These are phyloP conservation scores for Schizosaccharomyces versatilis DNA, from an alignment of 1,139 yeast genomes.

Conservation along the genomic window DNA sequence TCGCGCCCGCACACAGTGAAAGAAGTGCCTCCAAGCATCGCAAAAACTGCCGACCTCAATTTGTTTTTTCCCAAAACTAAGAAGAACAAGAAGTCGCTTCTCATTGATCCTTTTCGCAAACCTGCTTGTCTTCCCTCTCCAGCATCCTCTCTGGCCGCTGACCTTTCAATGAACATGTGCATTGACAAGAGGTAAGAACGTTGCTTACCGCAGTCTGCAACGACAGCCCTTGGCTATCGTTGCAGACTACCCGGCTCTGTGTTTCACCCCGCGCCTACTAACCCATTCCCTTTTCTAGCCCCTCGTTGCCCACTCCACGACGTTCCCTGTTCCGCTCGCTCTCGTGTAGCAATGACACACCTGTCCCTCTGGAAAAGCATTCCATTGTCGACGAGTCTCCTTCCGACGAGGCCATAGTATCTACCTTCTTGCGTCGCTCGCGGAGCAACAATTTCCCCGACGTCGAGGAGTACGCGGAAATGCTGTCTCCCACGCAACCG, in stretches of 20 bases:
- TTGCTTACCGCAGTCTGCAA: too few relatives aligned
- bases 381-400: neutral
- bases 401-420: neutral
- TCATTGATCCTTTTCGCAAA: neutral
- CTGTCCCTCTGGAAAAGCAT: neutral
- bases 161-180: slow-evolving; percentile 4
- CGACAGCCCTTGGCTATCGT: too few relatives aligned
- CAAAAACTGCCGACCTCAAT: neutral
- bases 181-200: slow-evolving; percentile 3
- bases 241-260: too few relatives aligned
- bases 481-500: neutral
- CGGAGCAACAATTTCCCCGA: too few relatives aligned
- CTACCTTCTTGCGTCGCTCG: neutral
- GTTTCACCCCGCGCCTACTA: too few relatives aligned
- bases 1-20: neutral
- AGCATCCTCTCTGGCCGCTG: slow-evolving; percentile 6
- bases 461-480: neutral
- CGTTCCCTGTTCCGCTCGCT: slow-evolving; percentile 1
- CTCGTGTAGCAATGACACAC: neutral
- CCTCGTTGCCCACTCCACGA: neutral
- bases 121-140: neutral
- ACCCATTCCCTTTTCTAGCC: neutral
- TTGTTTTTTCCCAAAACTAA: neutral
- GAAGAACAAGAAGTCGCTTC: neutral
- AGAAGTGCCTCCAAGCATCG: neutral